phyloP scores from a whole-genome alignment of 495 filamentous ascomycete species.

The Podospora bellae-mahoneyi region DNA sequence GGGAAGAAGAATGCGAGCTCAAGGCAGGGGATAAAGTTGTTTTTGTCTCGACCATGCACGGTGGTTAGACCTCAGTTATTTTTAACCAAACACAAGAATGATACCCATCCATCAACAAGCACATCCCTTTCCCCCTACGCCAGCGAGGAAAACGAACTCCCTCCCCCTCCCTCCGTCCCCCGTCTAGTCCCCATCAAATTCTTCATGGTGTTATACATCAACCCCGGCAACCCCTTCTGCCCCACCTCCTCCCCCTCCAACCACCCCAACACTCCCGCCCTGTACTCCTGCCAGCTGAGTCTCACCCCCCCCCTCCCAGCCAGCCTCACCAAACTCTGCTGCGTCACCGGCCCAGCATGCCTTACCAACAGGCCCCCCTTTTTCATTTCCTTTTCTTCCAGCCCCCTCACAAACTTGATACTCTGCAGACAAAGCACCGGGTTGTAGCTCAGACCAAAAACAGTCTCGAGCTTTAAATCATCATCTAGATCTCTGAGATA shows the following conservation, averaged over 20 bases:
- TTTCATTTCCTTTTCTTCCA: conserved; percentile 53
- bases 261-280: conserved; percentile 67
- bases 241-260: conserved; percentile 58
- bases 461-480: conserved; percentile 47
- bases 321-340: conserved; percentile 58
- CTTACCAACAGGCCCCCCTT: conserved; percentile 42
- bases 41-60: conserved; percentile 97
- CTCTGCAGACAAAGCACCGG: conserved; percentile 62
- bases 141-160: background rate
- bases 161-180: too few species aligned
- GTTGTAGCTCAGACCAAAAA: conserved; percentile 71
- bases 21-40: conserved; percentile 80
- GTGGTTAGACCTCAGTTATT: conserved; percentile 54
- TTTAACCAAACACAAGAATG: background rate
- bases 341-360: conserved; percentile 75
- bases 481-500: conserved; percentile 43
- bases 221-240: conserved; percentile 60
- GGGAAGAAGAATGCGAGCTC: conserved; percentile 83
- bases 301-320: conserved; percentile 66
- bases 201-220: conserved; percentile 87
- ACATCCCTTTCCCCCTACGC: background rate
- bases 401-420: conserved; percentile 63
- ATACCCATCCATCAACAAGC: background rate
- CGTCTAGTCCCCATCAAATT: conserved; percentile 50
- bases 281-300: conserved; percentile 70